These are phyloP conservation scores for Daedaleopsis sinensis DNA, from an alignment of 768 basidiomycete genomes.

Conservation along the genomic window DNA sequence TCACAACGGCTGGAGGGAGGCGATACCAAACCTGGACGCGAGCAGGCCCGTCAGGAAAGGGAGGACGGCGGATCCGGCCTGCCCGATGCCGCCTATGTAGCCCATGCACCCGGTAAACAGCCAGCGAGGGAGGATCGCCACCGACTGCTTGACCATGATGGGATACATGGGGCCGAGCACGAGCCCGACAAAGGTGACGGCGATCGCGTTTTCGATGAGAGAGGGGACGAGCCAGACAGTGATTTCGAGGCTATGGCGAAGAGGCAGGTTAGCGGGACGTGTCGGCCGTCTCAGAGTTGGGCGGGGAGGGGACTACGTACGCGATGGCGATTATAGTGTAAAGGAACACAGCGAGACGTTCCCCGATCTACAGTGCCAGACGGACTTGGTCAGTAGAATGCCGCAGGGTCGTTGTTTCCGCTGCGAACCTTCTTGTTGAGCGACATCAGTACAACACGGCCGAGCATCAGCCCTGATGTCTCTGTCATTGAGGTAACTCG, in stretches of 20 bases:
- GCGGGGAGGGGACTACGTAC: conserved; percentile 15
- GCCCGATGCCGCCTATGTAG: conserved; percentile 49
- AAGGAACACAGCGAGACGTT: conserved; percentile 29
- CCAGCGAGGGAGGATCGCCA: conserved; percentile 69
- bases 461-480: conserved; percentile 28
- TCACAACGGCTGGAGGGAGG: conserved; percentile 62
- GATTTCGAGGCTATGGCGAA: conserved; percentile 15
- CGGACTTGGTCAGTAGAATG: background rate
- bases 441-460: conserved; percentile 26
- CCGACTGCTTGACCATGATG: conserved; percentile 68
- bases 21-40: conserved; percentile 60
- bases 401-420: background rate
- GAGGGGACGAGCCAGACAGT: conserved; percentile 57
- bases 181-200: conserved; percentile 37
- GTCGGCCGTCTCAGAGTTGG: background rate
- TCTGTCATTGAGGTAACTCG: background rate
- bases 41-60: conserved; percentile 77
- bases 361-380: conserved; percentile 24
- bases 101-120: conserved; percentile 58
- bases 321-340: conserved; percentile 29
- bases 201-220: conserved; percentile 53
- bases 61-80: conserved; percentile 70
- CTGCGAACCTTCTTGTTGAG: conserved; percentile 26
- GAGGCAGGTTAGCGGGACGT: background rate
- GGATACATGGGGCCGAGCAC: conserved; percentile 57